Percentiles rank a stretch among this genome's conserved stretches.
These are phyloP conservation scores for Kodamaea derodonti DNA, from an alignment of 1,139 yeast genomes.

Conservation along the genomic window DNA sequence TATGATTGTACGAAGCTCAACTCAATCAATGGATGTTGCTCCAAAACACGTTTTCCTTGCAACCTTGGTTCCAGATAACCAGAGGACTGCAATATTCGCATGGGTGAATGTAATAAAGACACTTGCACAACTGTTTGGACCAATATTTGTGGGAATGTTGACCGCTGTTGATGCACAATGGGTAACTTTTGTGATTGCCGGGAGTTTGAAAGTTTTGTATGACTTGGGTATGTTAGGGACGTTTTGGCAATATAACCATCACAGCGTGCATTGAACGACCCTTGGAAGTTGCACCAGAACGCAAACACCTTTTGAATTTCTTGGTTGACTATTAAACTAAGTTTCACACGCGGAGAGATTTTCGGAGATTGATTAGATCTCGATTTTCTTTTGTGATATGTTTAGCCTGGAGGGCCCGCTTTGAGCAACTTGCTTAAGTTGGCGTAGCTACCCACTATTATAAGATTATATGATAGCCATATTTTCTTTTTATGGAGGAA, in stretches of 20 bases:
- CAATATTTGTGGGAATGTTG: conserved; percentile 34
- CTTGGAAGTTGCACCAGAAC: too few species aligned
- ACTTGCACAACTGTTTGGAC: conserved; percentile 37
- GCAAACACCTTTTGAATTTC: too few species aligned
- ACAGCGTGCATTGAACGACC: conserved; percentile 17
- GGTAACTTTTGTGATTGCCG: conserved; percentile 38
- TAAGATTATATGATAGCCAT: too few species aligned
- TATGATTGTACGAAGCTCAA: conserved; percentile 30
- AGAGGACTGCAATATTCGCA: conserved; percentile 38
- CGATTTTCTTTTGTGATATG: too few species aligned
- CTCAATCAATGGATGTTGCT: conserved; percentile 44
- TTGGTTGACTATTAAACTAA: too few species aligned
- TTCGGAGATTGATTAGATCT: too few species aligned
- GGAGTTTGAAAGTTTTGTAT: conserved; percentile 33
- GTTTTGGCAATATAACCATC: conserved; percentile 28
- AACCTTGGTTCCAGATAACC: conserved; percentile 31
- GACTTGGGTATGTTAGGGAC: conserved; percentile 38
- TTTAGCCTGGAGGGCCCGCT: too few species aligned
- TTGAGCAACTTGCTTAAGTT: too few species aligned
- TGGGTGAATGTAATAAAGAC: conserved; percentile 42
- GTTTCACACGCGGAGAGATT: too few species aligned
- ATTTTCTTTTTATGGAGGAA: too few species aligned
- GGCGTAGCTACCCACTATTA: too few species aligned
- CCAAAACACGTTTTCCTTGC: conserved; percentile 44
- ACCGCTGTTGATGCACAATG: conserved; percentile 32